phyloP scores from a whole-genome alignment of 2,329 filamentous ascomycete species.

The Didymosphaeria variabile region DNA sequence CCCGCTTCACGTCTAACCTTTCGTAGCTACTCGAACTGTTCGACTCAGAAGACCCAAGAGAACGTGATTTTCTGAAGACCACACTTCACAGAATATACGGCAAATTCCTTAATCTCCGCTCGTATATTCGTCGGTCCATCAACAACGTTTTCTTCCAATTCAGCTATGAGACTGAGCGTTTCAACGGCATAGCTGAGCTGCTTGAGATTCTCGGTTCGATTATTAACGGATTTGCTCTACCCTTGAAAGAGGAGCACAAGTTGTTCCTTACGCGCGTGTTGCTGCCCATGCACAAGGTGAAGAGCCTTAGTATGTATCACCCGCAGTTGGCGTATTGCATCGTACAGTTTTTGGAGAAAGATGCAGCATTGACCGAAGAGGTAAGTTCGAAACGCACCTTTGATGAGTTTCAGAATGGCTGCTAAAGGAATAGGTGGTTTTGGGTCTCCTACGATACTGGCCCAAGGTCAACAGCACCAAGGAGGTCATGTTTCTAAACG shows the following conservation, averaged over 20 bases:
- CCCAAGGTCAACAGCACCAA: conserved; percentile 99
- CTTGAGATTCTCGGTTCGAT: conserved; percentile 97
- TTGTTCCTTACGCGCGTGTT: conserved; percentile 93
- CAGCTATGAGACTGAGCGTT: conserved; percentile 96
- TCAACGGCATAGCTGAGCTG: conserved; percentile 97
- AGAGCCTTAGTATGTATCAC: conserved; percentile 99
- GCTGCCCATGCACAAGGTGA: conserved; percentile 95
- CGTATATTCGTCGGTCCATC: conserved; percentile 96
- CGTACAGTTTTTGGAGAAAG: conserved; percentile 97
- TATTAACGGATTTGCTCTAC: conserved; percentile 97
- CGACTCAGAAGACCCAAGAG: conserved; percentile 95
- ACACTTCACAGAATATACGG: conserved; percentile 98
- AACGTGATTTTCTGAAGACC: conserved; percentile 97
- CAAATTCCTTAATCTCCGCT: conserved; percentile 97
- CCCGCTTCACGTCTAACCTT: conserved; percentile 26
- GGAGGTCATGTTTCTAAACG: conserved; percentile 99
- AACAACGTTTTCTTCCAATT: conserved; percentile 99
- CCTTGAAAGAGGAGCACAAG: conserved; percentile 98
- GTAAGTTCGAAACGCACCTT: conserved; percentile 58
- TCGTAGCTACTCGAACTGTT: conserved; percentile 88
- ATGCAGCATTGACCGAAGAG: conserved; percentile 95
- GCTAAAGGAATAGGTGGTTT: conserved; percentile 73
- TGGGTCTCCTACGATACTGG: conserved; percentile 95
- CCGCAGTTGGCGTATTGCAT: conserved; percentile 98
- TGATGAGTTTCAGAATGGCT: conserved; percentile 6